phyloP scores from a whole-genome alignment of 805 yeast genomes.

The Metschnikowia vanudenii region DNA sequence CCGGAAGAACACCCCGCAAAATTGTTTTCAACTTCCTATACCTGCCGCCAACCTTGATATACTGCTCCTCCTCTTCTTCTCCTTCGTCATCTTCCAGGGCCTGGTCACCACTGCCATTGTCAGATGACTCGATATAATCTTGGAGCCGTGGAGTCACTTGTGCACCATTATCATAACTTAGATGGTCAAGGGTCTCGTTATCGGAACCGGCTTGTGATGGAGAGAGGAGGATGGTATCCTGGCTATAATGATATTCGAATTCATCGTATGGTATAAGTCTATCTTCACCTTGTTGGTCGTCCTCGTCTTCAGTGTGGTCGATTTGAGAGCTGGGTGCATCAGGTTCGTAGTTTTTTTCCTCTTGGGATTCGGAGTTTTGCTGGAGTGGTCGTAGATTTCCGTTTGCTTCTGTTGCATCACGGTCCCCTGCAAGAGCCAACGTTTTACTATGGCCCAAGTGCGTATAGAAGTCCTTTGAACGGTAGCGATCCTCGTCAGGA shows the following conservation, averaged over 20 bases:
- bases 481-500: slow-evolving; percentile 41
- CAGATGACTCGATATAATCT: not conserved
- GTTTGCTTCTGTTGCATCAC: slow-evolving; percentile 4
- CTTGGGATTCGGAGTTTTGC: slow-evolving; percentile 5
- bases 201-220: too few species aligned
- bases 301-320: slow-evolving; percentile 4
- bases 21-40: slow-evolving; percentile 29
- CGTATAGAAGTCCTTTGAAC: slow-evolving; percentile 36
- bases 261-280: slow-evolving; percentile 17
- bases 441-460: slow-evolving; percentile 30
- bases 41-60: slow-evolving; percentile 21
- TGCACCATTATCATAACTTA: not conserved
- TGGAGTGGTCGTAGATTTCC: not conserved
- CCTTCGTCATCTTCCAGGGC: too few species aligned
- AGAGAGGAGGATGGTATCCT: not conserved
- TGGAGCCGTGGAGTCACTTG: not conserved
- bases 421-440: slow-evolving; percentile 15
- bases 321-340: slow-evolving; percentile 5
- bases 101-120: not conserved
- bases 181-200: not conserved
- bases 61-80: slow-evolving; percentile 14
- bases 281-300: not conserved
- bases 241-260: slow-evolving; percentile 9
- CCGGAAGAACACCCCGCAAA: slow-evolving; percentile 39
- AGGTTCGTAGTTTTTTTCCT: slow-evolving; percentile 6